A percentile compares a stretch with the other conserved stretches of the same genome.
phyloP scores from a whole-genome alignment of 306 rosid genomes.

The Gynostemma pentaphyllum region DNA sequence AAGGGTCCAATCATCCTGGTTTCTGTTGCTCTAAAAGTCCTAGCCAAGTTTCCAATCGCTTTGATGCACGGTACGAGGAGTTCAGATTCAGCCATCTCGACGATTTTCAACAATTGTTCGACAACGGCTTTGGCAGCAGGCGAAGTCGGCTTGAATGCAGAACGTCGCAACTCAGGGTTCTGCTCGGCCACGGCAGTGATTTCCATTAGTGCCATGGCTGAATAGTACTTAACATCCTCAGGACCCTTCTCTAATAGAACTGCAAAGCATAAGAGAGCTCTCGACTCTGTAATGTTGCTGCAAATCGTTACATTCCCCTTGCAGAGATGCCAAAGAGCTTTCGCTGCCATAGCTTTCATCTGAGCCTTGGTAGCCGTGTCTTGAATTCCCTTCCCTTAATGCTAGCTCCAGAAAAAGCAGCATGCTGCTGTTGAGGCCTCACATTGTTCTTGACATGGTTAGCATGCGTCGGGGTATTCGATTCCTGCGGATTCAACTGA shows the following conservation, averaged over 20 bases:
- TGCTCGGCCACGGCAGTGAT: conserved; percentile 55
- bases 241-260: conserved; percentile 54
- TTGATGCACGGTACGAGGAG: conserved; percentile 41
- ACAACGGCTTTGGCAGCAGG: conserved; percentile 63
- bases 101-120: conserved; percentile 37
- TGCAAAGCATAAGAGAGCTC: conserved; percentile 65
- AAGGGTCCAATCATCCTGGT: conserved; percentile 45
- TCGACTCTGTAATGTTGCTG: conserved; percentile 50
- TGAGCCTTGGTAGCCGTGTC: conserved; percentile 41
- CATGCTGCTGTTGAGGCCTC: not conserved
- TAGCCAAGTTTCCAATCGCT: conserved; percentile 52
- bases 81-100: conserved; percentile 23
- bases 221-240: conserved; percentile 34
- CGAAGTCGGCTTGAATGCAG: conserved; percentile 68
- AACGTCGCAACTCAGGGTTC: conserved; percentile 45
- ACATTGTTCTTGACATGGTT: not conserved
- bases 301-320: conserved; percentile 46
- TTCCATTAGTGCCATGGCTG: conserved; percentile 58
- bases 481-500: not conserved
- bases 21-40: conserved; percentile 65
- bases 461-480: too few relatives aligned
- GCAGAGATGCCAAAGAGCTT: conserved; percentile 53
- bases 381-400: conserved; percentile 58
- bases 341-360: conserved; percentile 72
- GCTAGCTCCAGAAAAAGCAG: conserved; percentile 20